Percentiles rank a stretch among this genome's conserved stretches.
Evolutionary conservation across 345 rosid genomes (phyloP).

Genomic region (Adansonia digitata): DNA sequence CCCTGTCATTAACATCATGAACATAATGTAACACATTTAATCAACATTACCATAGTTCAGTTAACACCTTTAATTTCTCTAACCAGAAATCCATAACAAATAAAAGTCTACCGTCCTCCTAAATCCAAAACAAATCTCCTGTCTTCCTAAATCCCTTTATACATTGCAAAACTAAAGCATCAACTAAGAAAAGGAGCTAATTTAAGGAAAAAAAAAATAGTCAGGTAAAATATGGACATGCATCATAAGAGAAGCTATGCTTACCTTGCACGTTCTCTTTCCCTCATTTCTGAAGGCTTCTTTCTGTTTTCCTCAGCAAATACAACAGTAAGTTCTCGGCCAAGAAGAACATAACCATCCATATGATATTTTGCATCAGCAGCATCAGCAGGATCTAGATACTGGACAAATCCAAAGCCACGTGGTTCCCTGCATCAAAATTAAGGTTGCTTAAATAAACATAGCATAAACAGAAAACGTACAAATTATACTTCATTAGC

Average conservation of each 20-base stretch:
- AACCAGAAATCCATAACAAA: background rate
- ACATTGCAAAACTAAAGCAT: background rate
- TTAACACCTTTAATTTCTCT: background rate
- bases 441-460: background rate
- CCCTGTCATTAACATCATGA: slow-evolving; percentile 25
- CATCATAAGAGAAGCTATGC: background rate
- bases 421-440: background rate
- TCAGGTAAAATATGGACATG: slow-evolving; percentile 7
- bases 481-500: background rate
- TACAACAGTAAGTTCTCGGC: slow-evolving; percentile 70
- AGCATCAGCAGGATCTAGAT: slow-evolving; percentile 46
- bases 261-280: slow-evolving; percentile 56
- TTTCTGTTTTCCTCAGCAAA: slow-evolving; percentile 91
- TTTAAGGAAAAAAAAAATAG: no score
- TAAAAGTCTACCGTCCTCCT: background rate
- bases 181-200: background rate
- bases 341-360: slow-evolving; percentile 78
- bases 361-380: slow-evolving; percentile 64
- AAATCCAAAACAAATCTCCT: background rate
- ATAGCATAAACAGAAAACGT: background rate
- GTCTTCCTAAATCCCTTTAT: background rate
- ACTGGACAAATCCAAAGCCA: slow-evolving; percentile 3
- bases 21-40: background rate
- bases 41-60: background rate
- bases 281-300: slow-evolving; percentile 89